A percentile compares a stretch with the other conserved stretches of the same genome.
Conservation (phyloP, 1,284 basidiomycete genomes). For the Ustilago curta region DNA sequence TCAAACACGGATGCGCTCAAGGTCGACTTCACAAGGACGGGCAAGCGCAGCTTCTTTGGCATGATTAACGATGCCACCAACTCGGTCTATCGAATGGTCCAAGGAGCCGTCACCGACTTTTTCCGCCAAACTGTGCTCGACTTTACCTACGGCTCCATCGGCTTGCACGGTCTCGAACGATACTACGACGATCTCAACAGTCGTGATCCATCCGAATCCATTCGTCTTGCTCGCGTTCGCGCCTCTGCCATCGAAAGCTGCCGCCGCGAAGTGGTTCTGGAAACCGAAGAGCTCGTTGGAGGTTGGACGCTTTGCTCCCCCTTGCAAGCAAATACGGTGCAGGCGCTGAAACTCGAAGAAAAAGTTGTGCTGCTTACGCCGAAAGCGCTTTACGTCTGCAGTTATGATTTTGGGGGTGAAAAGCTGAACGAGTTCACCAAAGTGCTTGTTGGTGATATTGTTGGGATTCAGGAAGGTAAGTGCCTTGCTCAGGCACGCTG, state of each 20-base stretch:
- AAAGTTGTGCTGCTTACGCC: conserved; percentile 84
- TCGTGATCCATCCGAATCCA: conserved; percentile 87
- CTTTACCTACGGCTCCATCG: conserved; percentile 51
- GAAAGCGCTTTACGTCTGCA: conserved; percentile 76
- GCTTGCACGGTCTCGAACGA: conserved; percentile 42
- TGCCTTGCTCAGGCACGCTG: background rate
- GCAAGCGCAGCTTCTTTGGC: conserved; percentile 89
- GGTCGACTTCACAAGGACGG: conserved; percentile 92
- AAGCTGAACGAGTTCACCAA: conserved; percentile 71
- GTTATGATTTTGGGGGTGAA: conserved; percentile 78
- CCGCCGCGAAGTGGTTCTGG: conserved; percentile 65
- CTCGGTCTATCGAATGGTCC: conserved; percentile 57
- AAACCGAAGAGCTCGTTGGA: conserved; percentile 82
- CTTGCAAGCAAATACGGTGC: conserved; percentile 80
- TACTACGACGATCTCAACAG: conserved; percentile 76
- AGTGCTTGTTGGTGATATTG: conserved; percentile 84
- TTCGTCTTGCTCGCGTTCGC: conserved; percentile 86
- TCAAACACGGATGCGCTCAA: conserved; percentile 82
- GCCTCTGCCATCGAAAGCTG: conserved; percentile 57
- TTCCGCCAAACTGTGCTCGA: conserved; percentile 79
- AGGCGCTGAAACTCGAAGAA: conserved; percentile 75
- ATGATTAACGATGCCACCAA: conserved; percentile 72
- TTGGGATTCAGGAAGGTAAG: conserved; percentile 82
- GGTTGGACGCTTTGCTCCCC: conserved; percentile 95
- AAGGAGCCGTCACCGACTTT: conserved; percentile 83